Conservation (phyloP, 306 rosid genomes). For the Castanospermum australe region DNA sequence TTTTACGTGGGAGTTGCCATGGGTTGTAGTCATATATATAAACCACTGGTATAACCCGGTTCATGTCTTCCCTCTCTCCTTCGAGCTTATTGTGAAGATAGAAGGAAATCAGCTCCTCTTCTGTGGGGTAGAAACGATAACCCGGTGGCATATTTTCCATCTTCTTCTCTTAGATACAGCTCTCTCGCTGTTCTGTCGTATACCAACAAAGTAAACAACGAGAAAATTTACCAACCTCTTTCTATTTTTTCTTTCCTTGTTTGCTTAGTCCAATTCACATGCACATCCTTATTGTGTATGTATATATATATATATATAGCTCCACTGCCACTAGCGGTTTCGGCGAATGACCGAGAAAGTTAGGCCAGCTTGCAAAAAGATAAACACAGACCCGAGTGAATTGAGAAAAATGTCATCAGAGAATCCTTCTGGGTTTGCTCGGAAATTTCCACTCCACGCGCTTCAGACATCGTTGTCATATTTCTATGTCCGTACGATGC, state of each 20-base stretch:
- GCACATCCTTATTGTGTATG: not conserved
- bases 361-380: constrained; percentile 28
- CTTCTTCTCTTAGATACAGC: not conserved
- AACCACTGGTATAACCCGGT: constrained; percentile 58
- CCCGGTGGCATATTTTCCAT: constrained; percentile 73
- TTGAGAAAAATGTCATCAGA: not conserved
- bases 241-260: not conserved
- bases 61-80: constrained; percentile 46
- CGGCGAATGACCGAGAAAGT: constrained; percentile 29
- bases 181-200: not conserved
- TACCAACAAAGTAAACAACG: not conserved
- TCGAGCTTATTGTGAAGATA: constrained; percentile 66
- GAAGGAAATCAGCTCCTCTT: constrained; percentile 73
- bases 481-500: constrained; percentile 5
- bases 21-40: constrained; percentile 69
- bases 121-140: constrained; percentile 85
- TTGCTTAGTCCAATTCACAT: not conserved
- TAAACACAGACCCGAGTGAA: constrained; percentile 22
- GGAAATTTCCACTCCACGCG: constrained; percentile 50
- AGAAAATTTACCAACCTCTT: no score
- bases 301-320: not conserved
- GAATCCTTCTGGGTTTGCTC: not conserved
- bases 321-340: not conserved
- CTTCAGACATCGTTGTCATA: not conserved
- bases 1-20: constrained; percentile 78